Evolutionary conservation across 352 stramenopile genomes (phyloP), one percentile per base, ranked within the genome.

Genomic region (Globisporangium abappressorium): DNA sequence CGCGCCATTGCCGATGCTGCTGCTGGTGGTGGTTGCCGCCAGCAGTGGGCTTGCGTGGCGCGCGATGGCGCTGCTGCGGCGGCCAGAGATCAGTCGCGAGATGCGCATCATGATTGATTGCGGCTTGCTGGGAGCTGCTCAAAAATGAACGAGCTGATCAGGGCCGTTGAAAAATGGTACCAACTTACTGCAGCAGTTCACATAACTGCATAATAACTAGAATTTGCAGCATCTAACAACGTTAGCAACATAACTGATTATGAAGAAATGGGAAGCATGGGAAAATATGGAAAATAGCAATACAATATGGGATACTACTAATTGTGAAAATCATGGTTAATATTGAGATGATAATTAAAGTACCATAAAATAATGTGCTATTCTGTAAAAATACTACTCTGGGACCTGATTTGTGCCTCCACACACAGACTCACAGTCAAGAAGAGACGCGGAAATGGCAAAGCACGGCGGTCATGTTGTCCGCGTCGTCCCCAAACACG

Each of bases 391-490:
- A 54, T 26, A 28, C 33, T 18, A 54, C 5, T 22, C 7, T 11
- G 20, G 30, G 30, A 8, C 15, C 33, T 9, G 11, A 9, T 15
- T 34, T 34, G 1, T 22, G 53, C 53, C 6, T 24, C 30, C 33
- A 11, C 33, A 38, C 36, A 43, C 36, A 43, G 36, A 11, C 11
- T 43, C 36, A 43, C 36, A 43, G 6, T 55, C 51, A 70, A 43
- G 41, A 62, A 58, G 53, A 11, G 34, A 77, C 61, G 28, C 71
- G 69, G 57, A 91, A 71, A 26, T 68, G 71, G 68, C 84, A 92
- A 26, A 96, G 62, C 38, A 96, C 77, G 5, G 77, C 89, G 3
- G 90, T 96, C 87, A 96, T 96, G 72, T 97, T 97, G 78, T 97
- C 89, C 4, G 88, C 85, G 57, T 94, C 76, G 63, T 84, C 83